Percentiles rank a stretch among this genome's conserved stretches.
Conservation (phyloP, 78 protist genomes). For the Tieghemostelium lacteum region DNA sequence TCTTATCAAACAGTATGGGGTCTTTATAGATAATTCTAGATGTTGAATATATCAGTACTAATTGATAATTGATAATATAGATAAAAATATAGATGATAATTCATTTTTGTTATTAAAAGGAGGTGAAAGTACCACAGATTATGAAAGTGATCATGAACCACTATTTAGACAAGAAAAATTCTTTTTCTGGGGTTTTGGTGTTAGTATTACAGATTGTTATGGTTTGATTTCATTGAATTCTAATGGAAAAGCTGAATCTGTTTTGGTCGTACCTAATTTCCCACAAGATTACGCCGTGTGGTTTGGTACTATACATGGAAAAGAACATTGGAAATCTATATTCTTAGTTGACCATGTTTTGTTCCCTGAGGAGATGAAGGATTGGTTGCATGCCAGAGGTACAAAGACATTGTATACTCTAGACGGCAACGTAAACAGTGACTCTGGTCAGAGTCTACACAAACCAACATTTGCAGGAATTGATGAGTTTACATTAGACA, state of each 20-base stretch:
- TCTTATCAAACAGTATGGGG: constrained; percentile 42
- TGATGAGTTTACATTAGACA: constrained; percentile 48
- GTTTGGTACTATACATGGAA: constrained; percentile 72
- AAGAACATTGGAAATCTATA: constrained; percentile 29
- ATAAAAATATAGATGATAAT: constrained; percentile 21
- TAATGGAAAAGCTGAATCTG: background rate
- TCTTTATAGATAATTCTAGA: background rate
- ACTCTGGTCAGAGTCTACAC: constrained; percentile 17
- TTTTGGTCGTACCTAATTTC: constrained; percentile 63
- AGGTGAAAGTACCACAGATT: constrained; percentile 21
- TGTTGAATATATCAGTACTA: too few relatives aligned
- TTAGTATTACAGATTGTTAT: constrained; percentile 80
- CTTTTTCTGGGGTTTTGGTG: constrained; percentile 84
- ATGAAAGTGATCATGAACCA: constrained; percentile 80
- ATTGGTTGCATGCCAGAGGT: background rate
- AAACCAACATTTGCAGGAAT: constrained; percentile 43
- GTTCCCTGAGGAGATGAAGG: constrained; percentile 56
- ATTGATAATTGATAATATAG: background rate
- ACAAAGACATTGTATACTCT: constrained; percentile 54
- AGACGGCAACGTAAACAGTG: constrained; percentile 32
- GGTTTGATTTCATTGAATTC: constrained; percentile 63
- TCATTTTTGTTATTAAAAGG: constrained; percentile 69
- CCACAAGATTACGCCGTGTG: constrained; percentile 78
- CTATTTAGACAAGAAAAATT: constrained; percentile 82
- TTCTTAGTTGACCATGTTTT: constrained; percentile 75